phyloP scores from a whole-genome alignment of 2,329 filamentous ascomycete genomes.

The Canariomyces notabilis region DNA sequence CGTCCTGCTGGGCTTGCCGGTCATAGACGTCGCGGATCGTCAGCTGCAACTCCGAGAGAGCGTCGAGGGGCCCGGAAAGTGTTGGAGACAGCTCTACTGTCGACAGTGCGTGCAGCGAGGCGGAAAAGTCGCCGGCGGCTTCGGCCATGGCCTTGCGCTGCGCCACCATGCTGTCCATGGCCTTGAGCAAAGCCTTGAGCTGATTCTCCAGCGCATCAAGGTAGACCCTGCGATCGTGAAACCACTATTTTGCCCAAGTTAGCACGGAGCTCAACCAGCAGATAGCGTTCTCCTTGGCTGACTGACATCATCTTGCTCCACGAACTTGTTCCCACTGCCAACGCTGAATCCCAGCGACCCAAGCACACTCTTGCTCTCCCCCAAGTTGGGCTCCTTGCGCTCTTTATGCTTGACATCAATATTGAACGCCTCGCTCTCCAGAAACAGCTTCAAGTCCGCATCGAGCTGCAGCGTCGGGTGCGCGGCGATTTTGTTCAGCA shows the following conservation, averaged over 20 bases:
- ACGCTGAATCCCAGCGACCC: constrained; percentile 77
- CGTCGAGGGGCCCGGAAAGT: constrained; percentile 83
- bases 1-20: constrained; percentile 92
- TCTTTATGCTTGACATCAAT: constrained; percentile 98
- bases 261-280: neutral
- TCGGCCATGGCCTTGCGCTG: constrained; percentile 93
- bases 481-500: constrained; percentile 91
- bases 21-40: constrained; percentile 94
- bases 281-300: neutral
- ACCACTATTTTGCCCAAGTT: constrained; percentile 62
- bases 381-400: constrained; percentile 76
- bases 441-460: constrained; percentile 87
- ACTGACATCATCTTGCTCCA: constrained; percentile 92
- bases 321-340: constrained; percentile 77
- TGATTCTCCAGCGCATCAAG: constrained; percentile 54
- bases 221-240: constrained; percentile 93
- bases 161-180: constrained; percentile 85
- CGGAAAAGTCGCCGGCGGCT: constrained; percentile 87
- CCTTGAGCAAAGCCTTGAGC: constrained; percentile 55
- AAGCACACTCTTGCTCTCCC: constrained; percentile 90
- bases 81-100: constrained; percentile 87
- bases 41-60: constrained; percentile 86
- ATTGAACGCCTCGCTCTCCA: constrained; percentile 94
- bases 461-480: constrained; percentile 92
- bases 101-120: constrained; percentile 85